phyloP scores from a whole-genome alignment of 1,284 basidiomycete species.

The Puccinia polysora region DNA sequence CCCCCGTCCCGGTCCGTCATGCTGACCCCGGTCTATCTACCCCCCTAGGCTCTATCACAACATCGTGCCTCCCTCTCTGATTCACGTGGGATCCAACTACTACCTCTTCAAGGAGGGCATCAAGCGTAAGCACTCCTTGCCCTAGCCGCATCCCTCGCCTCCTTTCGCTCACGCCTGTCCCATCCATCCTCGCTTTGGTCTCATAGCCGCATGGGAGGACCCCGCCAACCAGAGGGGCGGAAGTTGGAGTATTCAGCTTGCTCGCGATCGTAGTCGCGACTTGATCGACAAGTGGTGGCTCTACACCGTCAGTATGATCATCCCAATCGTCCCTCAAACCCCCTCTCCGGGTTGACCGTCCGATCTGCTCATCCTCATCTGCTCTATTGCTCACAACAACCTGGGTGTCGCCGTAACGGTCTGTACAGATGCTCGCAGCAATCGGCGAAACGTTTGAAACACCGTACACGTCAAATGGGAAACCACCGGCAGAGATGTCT shows the following conservation, averaged over 20 bases:
- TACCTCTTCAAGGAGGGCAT: slow-evolving; percentile 82
- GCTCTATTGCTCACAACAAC: background rate
- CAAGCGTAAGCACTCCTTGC: slow-evolving; percentile 15
- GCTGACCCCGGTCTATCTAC: slow-evolving; percentile 14
- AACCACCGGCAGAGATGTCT: slow-evolving; percentile 63
- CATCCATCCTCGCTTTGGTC: slow-evolving; percentile 5
- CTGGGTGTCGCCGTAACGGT: no score
- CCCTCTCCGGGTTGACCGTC: slow-evolving; percentile 37
- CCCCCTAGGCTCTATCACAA: slow-evolving; percentile 80
- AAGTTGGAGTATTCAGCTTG: slow-evolving; percentile 97
- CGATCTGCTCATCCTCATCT: no score
- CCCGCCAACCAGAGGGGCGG: slow-evolving; percentile 86
- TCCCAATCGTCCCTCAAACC: background rate
- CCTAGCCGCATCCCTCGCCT: background rate
- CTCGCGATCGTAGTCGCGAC: slow-evolving; percentile 81
- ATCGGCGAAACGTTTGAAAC: slow-evolving; percentile 96
- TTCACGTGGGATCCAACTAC: slow-evolving; percentile 95
- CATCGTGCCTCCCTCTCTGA: slow-evolving; percentile 88
- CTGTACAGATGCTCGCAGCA: slow-evolving; percentile 82
- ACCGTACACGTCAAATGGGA: slow-evolving; percentile 57
- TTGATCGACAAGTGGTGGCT: slow-evolving; percentile 95
- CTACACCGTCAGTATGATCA: slow-evolving; percentile 76
- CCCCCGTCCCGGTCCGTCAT: background rate
- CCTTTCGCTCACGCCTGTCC: background rate
- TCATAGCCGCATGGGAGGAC: slow-evolving; percentile 53